phyloP scores from a whole-genome alignment of 345 rosid genomes.

The Rhodomyrtus tomentosa region DNA sequence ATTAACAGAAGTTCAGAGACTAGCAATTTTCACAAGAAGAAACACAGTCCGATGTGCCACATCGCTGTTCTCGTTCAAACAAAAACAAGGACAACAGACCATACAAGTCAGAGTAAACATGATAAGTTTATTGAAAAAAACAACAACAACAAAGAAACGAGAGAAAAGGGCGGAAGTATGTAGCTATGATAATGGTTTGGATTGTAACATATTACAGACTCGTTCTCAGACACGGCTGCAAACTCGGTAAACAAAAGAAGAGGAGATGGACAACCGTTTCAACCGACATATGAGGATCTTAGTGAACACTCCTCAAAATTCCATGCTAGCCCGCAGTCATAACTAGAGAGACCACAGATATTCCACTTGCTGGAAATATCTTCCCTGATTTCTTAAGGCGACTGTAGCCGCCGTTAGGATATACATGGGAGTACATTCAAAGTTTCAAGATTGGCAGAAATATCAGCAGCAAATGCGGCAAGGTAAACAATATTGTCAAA shows the following conservation, averaged over 20 bases:
- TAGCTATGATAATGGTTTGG: neutral
- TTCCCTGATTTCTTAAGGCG: slow-evolving; percentile 70
- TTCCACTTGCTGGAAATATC: slow-evolving; percentile 79
- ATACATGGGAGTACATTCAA: no score
- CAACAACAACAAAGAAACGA: neutral
- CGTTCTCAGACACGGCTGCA: no score
- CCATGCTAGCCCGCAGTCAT: slow-evolving; percentile 91
- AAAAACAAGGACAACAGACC: neutral
- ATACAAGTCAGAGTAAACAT: neutral
- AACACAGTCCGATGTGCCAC: neutral
- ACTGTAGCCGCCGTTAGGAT: no score
- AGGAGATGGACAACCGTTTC: neutral
- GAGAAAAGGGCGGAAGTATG: neutral
- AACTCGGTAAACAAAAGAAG: neutral
- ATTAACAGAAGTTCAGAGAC: neutral
- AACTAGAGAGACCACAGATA: slow-evolving; percentile 58
- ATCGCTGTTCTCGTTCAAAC: neutral
- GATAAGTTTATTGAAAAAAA: neutral
- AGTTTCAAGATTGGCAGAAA: no score
- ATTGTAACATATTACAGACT: neutral
- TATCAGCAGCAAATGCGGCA: neutral
- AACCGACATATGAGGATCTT: neutral
- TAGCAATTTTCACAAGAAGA: neutral
- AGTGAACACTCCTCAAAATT: slow-evolving; percentile 51
- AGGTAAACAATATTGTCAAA: neutral